Evolutionary conservation across 257 asterid genomes (phyloP), one percentile per base, ranked within the genome.

Genomic region (Eucommia ulmoides): DNA sequence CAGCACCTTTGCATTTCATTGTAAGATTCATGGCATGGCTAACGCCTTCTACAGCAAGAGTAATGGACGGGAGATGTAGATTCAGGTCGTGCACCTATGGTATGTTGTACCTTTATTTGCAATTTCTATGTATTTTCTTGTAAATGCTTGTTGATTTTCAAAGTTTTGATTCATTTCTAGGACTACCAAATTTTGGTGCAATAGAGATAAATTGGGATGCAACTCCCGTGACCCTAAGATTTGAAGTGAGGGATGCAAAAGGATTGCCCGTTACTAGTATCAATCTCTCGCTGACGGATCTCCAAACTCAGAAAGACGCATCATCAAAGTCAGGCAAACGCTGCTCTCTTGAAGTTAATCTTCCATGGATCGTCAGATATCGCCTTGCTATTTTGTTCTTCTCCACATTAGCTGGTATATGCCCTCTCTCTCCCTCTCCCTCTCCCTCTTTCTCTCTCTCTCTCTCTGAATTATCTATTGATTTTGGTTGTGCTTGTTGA

Each of bases 31-130:
- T 61, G 51, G 73, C 73, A 23, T 58, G 61, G 61, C 47, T 66
- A 16, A 61, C 60, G 15, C 73, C 73, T 18, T 50, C 53, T 56
- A 61, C 67, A 33, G 56, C 52, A 68, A 41, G 73, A 33, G 65
- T 61, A 33, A 66, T 55, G 65, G 57, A 51, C 33, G 23, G 41
- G 52, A 52, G 65, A 24, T 66, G 73, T 50, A 61, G 64, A 50
- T 52, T 45, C 33, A 20, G 52, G 14, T 56, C 73, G 16, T 66
- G 73, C 55, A 66, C 68, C 50, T 66, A 60, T 25, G 73, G 73
- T 66, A 59, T 19, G 42, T 49, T 15, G 15, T 38, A 9, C n/a
- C n/a, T 8, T 22, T 55, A 23, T 26, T 29, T 51, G 51, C 10
- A 41, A 11, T 35, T 8, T 21, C 23, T 35, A 15, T 44, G 24